phyloP scores from a whole-genome alignment of 2,329 filamentous ascomycete species.

The Aspergillus spinulosporus region DNA sequence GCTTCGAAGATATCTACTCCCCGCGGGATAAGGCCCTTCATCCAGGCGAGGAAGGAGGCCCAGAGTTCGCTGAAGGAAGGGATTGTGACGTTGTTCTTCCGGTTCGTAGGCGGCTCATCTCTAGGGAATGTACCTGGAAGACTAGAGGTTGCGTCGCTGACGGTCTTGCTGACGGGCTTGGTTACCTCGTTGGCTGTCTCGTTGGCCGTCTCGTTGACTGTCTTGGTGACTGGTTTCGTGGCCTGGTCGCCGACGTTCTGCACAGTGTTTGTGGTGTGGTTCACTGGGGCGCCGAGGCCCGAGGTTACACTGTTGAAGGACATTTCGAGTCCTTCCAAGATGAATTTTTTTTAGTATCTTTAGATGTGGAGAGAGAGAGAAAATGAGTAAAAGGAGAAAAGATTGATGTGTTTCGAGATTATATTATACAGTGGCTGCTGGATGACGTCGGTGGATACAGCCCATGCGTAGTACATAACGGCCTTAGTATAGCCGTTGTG shows the following conservation, averaged over 20 bases:
- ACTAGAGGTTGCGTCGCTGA: neutral
- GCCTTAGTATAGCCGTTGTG: neutral
- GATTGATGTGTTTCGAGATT: neutral
- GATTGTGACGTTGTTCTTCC: conserved; percentile 10
- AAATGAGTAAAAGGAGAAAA: neutral
- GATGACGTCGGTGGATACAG: neutral
- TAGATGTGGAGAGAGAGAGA: neutral
- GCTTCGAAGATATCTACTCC: conserved; percentile 32
- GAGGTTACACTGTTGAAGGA: conserved; percentile 8
- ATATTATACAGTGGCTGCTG: neutral
- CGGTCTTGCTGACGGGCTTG: neutral
- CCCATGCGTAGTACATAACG: neutral
- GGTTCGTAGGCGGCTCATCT: conserved; percentile 5
- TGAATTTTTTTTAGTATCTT: no score
- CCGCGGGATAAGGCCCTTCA: conserved; percentile 18
- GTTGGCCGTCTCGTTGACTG: neutral
- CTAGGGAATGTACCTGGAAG: conserved; percentile 8
- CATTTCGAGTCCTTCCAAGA: neutral
- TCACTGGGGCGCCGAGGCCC: conserved; percentile 2
- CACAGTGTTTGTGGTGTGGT: neutral
- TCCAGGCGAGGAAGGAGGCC: conserved; percentile 1
- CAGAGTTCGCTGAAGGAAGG: conserved; percentile 5
- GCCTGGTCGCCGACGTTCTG: neutral
- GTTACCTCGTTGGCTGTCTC: neutral
- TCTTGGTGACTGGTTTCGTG: conserved; percentile 9